Conservation (phyloP, 208 protist species). For the Phytomonas serpens region DNA sequence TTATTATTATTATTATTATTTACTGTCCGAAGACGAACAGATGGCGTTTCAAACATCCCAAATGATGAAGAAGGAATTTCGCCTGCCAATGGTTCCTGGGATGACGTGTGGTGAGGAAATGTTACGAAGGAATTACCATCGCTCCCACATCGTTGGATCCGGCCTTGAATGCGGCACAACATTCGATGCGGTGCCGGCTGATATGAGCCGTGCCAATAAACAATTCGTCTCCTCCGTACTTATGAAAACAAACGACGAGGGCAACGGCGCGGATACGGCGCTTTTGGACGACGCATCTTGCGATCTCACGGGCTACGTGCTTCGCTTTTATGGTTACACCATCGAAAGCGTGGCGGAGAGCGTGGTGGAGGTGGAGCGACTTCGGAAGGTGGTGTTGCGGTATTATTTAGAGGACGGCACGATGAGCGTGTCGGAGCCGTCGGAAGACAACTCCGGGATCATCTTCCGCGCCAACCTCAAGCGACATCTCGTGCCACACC, state of each 20-base stretch:
- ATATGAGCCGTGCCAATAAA: slow-evolving; percentile 27
- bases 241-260: not conserved
- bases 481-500: slow-evolving; percentile 83
- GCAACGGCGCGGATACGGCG: slow-evolving; percentile 6
- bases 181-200: slow-evolving; percentile 46
- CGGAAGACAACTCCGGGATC: slow-evolving; percentile 93
- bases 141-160: slow-evolving; percentile 46
- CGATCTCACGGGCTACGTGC: slow-evolving; percentile 60
- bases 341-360: slow-evolving; percentile 93
- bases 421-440: slow-evolving; percentile 92
- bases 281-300: slow-evolving; percentile 2
- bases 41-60: slow-evolving; percentile 79
- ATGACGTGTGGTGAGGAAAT: slow-evolving; percentile 85
- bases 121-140: slow-evolving; percentile 86
- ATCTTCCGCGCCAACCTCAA: slow-evolving; percentile 89
- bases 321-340: slow-evolving; percentile 95
- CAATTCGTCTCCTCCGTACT: not conserved
- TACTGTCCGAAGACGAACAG: not conserved
- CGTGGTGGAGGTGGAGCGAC: slow-evolving; percentile 79
- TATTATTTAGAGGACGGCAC: slow-evolving; percentile 96
- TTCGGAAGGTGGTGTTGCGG: slow-evolving; percentile 87
- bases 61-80: slow-evolving; percentile 84
- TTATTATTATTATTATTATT: slow-evolving; percentile 11
- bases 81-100: slow-evolving; percentile 86
- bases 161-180: slow-evolving; percentile 31